These are phyloP conservation scores for Priceomyces carsonii DNA, from an alignment of 805 yeast genomes.

Conservation along the genomic window DNA sequence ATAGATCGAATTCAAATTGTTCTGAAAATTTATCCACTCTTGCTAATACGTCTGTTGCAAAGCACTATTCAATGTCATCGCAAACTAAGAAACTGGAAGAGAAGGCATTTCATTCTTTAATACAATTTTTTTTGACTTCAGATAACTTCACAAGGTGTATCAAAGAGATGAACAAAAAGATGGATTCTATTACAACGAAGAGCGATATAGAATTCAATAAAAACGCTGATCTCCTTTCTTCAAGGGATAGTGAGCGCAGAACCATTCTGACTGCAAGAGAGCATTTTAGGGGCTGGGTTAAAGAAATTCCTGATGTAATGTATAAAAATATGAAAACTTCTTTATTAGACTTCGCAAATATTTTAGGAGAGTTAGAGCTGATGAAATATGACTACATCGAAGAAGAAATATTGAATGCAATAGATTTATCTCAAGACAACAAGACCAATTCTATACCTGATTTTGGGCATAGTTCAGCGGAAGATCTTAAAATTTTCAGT, in stretches of 20 bases:
- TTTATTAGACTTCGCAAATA: constrained; percentile 3
- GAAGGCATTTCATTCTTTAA: constrained; percentile 2
- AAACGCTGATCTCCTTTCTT: too few species aligned
- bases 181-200: not conserved
- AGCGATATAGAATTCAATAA: not conserved
- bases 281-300: constrained; percentile 10
- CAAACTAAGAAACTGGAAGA: constrained; percentile 6
- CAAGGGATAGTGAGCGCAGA: too few species aligned
- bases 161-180: not conserved
- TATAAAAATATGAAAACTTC: constrained; percentile 6
- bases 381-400: constrained; percentile 7
- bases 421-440: not conserved
- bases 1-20: not conserved
- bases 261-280: not conserved
- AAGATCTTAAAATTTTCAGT: too few species aligned
- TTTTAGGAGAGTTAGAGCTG: constrained; percentile 6
- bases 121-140: constrained; percentile 3
- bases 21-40: constrained; percentile 3
- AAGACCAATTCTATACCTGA: too few species aligned
- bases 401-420: not conserved
- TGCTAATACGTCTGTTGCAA: constrained; percentile 3
- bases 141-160: constrained; percentile 2
- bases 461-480: too few species aligned
- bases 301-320: constrained; percentile 8
- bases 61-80: not conserved